Conservation (phyloP, 495 filamentous ascomycete genomes). For the Daldinia bambusicola region DNA sequence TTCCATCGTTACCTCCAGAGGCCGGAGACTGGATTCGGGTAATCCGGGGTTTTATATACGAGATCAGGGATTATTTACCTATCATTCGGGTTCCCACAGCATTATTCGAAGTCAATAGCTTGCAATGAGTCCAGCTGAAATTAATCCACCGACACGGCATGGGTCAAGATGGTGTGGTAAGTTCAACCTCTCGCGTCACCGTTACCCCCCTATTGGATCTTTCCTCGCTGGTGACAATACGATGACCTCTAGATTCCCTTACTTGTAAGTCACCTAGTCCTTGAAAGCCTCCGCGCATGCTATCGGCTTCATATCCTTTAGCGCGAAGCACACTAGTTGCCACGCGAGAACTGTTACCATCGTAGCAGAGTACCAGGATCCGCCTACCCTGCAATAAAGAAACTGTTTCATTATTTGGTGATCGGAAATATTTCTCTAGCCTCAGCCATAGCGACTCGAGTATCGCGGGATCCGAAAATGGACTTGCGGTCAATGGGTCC, state of each 20-base stretch:
- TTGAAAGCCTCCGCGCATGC: slow-evolving; percentile 57
- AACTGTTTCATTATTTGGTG: slow-evolving; percentile 35
- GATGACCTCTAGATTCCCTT: not conserved
- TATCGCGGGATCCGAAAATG: slow-evolving; percentile 58
- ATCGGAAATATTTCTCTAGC: slow-evolving; percentile 50
- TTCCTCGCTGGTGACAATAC: not conserved
- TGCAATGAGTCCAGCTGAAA: not conserved
- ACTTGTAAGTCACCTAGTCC: slow-evolving; percentile 18
- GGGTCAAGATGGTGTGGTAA: slow-evolving; percentile 11
- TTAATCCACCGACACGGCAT: not conserved
- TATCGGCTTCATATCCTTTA: slow-evolving; percentile 61
- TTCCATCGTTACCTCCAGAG: not conserved
- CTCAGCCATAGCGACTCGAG: slow-evolving; percentile 59
- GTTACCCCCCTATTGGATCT: slow-evolving; percentile 13
- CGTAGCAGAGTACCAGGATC: slow-evolving; percentile 63
- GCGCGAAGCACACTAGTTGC: slow-evolving; percentile 64
- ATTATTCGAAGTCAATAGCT: not conserved
- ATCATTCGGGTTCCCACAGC: not conserved
- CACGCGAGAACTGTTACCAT: slow-evolving; percentile 64
- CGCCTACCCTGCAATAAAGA: slow-evolving; percentile 45
- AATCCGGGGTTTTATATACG: not conserved
- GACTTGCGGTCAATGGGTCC: slow-evolving; percentile 46
- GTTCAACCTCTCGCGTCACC: slow-evolving; percentile 26
- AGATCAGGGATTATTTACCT: not conserved
- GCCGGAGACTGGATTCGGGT: not conserved